Evolutionary conservation across 129 eudicot species (phyloP).

Genomic region (Lactuca saligna): DNA sequence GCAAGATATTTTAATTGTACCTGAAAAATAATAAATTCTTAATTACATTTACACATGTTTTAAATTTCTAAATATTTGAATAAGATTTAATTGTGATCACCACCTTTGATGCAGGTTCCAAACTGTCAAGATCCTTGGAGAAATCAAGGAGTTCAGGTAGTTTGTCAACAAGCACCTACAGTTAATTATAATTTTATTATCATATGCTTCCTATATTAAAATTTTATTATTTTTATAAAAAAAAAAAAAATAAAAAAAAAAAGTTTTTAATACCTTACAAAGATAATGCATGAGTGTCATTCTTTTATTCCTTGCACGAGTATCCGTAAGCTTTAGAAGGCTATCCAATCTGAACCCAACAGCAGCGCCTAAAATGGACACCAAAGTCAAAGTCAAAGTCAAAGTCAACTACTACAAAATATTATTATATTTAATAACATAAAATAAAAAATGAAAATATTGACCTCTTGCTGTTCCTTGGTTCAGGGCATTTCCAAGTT

Average conservation of each 20-base stretch:
- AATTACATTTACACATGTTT: background rate
- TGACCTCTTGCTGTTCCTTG: constrained; percentile 97
- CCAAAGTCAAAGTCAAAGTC: background rate
- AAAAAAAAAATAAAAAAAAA: background rate
- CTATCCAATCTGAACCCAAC: constrained; percentile 96
- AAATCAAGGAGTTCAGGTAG: constrained; percentile 70
- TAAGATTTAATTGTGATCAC: background rate
- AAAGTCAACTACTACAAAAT: background rate
- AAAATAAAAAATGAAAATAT: background rate
- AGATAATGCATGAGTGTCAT: constrained; percentile 98
- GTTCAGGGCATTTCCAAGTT: constrained; percentile 90
- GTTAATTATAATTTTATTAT: background rate
- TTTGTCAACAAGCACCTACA: constrained; percentile 68
- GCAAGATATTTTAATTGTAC: constrained; percentile 73
- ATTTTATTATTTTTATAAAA: background rate
- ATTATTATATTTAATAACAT: background rate
- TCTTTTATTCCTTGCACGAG: constrained; percentile 77
- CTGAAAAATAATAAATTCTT: constrained; percentile 32
- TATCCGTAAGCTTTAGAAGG: constrained; percentile 93
- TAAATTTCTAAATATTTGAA: background rate
- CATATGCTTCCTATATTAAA: no score
- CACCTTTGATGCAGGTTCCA: constrained; percentile 78
- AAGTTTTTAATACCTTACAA: constrained; percentile 62
- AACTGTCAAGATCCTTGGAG: constrained; percentile 47
- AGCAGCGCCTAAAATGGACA: constrained; percentile 67